Evolutionary conservation across 306 rosid genomes (phyloP).

Genomic region (Coriaria nepalensis): DNA sequence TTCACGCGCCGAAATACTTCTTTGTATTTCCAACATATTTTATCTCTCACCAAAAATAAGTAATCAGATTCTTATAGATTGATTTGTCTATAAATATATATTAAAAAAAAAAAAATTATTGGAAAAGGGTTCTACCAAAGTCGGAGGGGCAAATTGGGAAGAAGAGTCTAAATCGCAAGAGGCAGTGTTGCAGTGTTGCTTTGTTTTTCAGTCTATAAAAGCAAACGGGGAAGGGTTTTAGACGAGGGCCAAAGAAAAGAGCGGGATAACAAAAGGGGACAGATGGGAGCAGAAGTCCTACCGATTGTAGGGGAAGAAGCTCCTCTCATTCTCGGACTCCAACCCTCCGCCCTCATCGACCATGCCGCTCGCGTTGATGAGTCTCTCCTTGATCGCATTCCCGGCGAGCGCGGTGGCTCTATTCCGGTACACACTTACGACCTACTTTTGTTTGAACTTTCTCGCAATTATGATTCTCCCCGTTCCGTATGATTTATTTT

Average conservation of each 20-base stretch:
- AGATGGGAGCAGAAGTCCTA: conserved; percentile 33
- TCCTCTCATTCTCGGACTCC: conserved; percentile 69
- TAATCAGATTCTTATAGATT: too few species aligned
- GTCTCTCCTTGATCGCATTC: conserved; percentile 52
- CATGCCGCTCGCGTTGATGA: conserved; percentile 49
- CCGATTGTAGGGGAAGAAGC: conserved; percentile 10
- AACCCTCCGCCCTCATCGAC: conserved; percentile 73
- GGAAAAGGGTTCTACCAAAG: too few species aligned
- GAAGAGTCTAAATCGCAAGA: neutral
- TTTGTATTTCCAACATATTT: too few species aligned
- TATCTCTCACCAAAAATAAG: too few species aligned
- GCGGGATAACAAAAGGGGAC: neutral
- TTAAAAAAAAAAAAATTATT: too few species aligned
- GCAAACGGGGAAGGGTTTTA: neutral
- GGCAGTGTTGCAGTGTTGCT: neutral
- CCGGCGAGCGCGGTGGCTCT: conserved; percentile 94
- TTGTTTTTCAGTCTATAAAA: neutral
- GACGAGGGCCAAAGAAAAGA: neutral
- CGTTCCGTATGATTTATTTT: too few species aligned
- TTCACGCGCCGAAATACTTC: too few species aligned
- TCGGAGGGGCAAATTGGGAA: too few species aligned
- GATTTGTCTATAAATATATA: too few species aligned
- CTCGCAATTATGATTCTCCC: neutral
- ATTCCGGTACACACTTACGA: conserved; percentile 30
- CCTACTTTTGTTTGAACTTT: neutral